Conservation (phyloP, 495 filamentous ascomycete species). For the Hypoxylon intermedium region DNA sequence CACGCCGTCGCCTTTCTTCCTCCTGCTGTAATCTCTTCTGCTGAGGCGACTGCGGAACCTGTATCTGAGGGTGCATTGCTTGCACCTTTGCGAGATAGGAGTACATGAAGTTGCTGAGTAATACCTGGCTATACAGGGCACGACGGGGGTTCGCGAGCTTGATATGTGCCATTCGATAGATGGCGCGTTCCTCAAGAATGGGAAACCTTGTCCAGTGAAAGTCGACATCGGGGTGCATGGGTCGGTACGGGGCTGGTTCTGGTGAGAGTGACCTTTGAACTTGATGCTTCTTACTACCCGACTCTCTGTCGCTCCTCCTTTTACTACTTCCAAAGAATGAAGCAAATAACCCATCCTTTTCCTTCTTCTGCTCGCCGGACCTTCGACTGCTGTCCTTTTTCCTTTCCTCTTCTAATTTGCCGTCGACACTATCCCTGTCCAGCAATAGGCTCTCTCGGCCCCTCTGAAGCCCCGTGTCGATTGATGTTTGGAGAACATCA, state of each 20-base stretch:
- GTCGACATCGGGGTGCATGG: slow-evolving; percentile 83
- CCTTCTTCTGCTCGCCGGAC: slow-evolving; percentile 82
- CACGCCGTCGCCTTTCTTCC: slow-evolving; percentile 66
- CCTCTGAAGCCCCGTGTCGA: slow-evolving; percentile 64
- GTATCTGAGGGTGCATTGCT: slow-evolving; percentile 93
- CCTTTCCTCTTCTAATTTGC: slow-evolving; percentile 78
- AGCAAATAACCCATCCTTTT: slow-evolving; percentile 84
- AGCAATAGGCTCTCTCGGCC: slow-evolving; percentile 84
- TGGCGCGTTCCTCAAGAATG: slow-evolving; percentile 94
- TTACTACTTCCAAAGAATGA: slow-evolving; percentile 87
- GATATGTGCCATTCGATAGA: slow-evolving; percentile 98
- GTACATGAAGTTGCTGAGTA: slow-evolving; percentile 99
- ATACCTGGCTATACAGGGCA: slow-evolving; percentile 90
- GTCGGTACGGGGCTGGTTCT: slow-evolving; percentile 72
- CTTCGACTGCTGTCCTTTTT: slow-evolving; percentile 82
- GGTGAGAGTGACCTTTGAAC: slow-evolving; percentile 78
- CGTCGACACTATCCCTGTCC: slow-evolving; percentile 76
- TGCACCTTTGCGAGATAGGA: slow-evolving; percentile 98
- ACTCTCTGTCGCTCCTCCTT: slow-evolving; percentile 77
- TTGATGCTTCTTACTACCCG: slow-evolving; percentile 72
- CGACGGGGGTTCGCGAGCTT: slow-evolving; percentile 97
- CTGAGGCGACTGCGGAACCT: slow-evolving; percentile 72
- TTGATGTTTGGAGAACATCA: slow-evolving; percentile 82
- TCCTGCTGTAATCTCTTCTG: slow-evolving; percentile 67
- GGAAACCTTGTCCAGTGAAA: slow-evolving; percentile 96